A percentile compares a stretch with the other conserved stretches of the same genome.
Evolutionary conservation across 371 early-diverging fungal species (phyloP).

Genomic region (Lichtheimia ramosa): DNA sequence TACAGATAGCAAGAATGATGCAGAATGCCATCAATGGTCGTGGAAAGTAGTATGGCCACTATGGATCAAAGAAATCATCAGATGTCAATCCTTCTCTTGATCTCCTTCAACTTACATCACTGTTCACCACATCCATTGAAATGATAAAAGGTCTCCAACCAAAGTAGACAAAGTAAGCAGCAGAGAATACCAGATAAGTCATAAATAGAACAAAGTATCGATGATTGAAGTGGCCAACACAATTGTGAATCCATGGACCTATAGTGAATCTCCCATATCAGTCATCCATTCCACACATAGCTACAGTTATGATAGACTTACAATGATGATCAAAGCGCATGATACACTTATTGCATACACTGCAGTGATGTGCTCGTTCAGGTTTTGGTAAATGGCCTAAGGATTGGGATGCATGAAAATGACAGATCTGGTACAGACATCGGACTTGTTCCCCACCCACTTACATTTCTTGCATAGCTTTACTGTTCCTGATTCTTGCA

Average conservation of each 20-base stretch:
- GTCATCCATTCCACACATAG: too few relatives aligned
- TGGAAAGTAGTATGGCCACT: constrained; percentile 68
- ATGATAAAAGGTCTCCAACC: constrained; percentile 58
- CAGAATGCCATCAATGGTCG: constrained; percentile 58
- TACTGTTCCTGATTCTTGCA: constrained; percentile 48
- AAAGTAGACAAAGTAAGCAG: constrained; percentile 64
- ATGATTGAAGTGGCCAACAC: constrained; percentile 84
- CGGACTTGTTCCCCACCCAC: background rate
- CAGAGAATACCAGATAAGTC: constrained; percentile 62
- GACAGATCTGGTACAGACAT: too few relatives aligned
- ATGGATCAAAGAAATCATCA: background rate
- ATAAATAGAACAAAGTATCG: constrained; percentile 82
- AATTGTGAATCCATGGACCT: constrained; percentile 78
- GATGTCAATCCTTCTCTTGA: background rate
- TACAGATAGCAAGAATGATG: constrained; percentile 57
- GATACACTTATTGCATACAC: constrained; percentile 83
- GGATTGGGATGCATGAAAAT: too few relatives aligned
- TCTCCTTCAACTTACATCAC: constrained; percentile 36
- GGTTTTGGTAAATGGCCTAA: constrained; percentile 76
- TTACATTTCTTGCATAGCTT: constrained; percentile 56
- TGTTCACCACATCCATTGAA: constrained; percentile 45
- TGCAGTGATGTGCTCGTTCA: constrained; percentile 92
- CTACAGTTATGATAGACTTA: constrained; percentile 25
- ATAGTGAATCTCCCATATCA: background rate
- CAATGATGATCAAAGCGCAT: constrained; percentile 72